A percentile compares a stretch with the other conserved stretches of the same genome.
phyloP scores from a whole-genome alignment of 2,329 filamentous ascomycete genomes.

The Colletotrichum sp. region DNA sequence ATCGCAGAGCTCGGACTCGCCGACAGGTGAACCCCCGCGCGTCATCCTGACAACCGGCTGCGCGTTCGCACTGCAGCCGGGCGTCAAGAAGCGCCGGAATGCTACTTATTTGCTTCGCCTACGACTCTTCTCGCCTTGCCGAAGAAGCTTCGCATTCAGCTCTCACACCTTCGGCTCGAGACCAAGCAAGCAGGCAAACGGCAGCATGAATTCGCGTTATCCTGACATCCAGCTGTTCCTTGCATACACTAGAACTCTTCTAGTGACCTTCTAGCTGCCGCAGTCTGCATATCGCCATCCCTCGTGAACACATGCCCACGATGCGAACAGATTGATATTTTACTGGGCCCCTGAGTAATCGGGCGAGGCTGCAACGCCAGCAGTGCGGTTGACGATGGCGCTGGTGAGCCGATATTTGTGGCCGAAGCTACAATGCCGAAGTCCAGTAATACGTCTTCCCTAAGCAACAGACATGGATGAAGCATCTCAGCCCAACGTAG shows the following conservation, averaged over 20 bases:
- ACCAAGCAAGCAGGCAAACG: background rate
- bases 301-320: background rate
- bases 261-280: constrained; percentile 2
- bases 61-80: background rate
- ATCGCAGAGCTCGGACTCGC: background rate
- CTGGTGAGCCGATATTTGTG: background rate
- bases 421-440: background rate
- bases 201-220: background rate
- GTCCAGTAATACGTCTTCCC: background rate
- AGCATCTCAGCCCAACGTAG: background rate
- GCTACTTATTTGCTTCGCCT: background rate
- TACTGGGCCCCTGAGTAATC: background rate
- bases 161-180: background rate
- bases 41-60: background rate
- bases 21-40: background rate
- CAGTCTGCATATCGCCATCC: background rate
- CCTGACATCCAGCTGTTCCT: background rate
- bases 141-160: background rate
- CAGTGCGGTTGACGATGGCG: background rate
- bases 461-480: background rate
- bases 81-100: background rate
- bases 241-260: background rate
- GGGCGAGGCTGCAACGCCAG: background rate
- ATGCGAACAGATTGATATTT: background rate
- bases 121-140: background rate